phyloP scores from a whole-genome alignment of 352 stramenopile genomes.

The Pythium vanterpoolii region DNA sequence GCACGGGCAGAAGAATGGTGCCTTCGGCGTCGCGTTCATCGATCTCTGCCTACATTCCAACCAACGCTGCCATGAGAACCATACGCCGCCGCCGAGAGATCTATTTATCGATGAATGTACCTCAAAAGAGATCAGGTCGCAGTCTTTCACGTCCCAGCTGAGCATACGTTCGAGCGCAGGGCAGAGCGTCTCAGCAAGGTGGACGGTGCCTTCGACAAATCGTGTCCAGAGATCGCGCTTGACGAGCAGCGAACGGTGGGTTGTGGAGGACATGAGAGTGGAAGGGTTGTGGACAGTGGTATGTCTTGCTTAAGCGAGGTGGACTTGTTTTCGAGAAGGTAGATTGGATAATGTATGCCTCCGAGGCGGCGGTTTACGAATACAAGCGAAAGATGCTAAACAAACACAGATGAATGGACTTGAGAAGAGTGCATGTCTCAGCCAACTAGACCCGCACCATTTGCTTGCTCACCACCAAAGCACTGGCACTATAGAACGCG shows the following conservation, averaged over 20 bases:
- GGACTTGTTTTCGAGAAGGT: too few species aligned
- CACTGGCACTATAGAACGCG: too few species aligned
- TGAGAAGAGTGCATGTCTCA: too few species aligned
- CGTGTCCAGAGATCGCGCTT: conserved; percentile 12
- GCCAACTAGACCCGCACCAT: too few species aligned
- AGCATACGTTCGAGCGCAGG: conserved; percentile 15
- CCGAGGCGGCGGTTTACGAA: too few species aligned
- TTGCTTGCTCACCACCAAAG: too few species aligned
- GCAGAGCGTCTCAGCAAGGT: conserved; percentile 16
- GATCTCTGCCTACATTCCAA: conserved; percentile 12
- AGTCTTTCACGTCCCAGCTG: conserved; percentile 16
- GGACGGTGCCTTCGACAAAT: conserved; percentile 12
- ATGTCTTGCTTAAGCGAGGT: too few species aligned
- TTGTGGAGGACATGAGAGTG: too few species aligned
- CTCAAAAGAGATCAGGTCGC: conserved; percentile 1
- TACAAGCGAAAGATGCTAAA: too few species aligned
- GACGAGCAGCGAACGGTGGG: background rate
- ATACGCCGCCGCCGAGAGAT: background rate
- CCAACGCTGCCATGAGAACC: background rate
- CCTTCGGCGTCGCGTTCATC: background rate
- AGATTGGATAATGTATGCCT: too few species aligned
- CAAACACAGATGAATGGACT: too few species aligned
- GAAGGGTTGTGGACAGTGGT: too few species aligned
- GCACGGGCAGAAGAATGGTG: background rate
- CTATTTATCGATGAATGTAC: background rate